Percentiles rank a stretch among this genome's conserved stretches.
phyloP scores from a whole-genome alignment of 306 rosid species.

The Psophocarpus tetragonolobus region DNA sequence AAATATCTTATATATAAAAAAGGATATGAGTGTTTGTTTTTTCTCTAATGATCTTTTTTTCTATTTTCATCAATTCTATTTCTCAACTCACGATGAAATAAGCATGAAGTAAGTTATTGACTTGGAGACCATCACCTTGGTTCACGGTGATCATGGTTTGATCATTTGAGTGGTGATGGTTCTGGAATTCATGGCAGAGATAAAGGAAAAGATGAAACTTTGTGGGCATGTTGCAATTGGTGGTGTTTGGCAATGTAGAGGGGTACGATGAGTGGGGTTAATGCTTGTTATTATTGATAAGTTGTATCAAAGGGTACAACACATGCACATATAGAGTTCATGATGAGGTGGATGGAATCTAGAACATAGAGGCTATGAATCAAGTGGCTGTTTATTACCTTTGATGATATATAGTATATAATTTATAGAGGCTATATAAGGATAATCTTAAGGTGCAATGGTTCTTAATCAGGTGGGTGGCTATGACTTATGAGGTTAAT shows the following conservation, averaged over 20 bases:
- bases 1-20: too few species aligned
- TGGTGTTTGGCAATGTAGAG: slow-evolving; percentile 4
- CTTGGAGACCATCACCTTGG: not conserved
- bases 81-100: too few species aligned
- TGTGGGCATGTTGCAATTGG: not conserved
- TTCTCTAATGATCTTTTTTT: too few species aligned
- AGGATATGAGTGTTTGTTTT: too few species aligned
- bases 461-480: not conserved
- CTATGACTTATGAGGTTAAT: not conserved
- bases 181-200: not conserved
- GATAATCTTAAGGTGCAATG: not conserved
- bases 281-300: not conserved
- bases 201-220: not conserved
- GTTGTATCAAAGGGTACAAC: not conserved
- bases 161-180: not conserved
- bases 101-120: not conserved
- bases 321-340: not conserved
- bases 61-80: too few species aligned
- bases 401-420: not conserved
- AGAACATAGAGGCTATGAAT: not conserved
- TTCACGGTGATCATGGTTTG: not conserved
- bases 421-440: not conserved
- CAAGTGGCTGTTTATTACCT: not conserved
- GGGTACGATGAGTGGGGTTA: not conserved
- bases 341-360: not conserved